phyloP scores from a whole-genome alignment of 139 green algal species.

The Coelastrella sp. region DNA sequence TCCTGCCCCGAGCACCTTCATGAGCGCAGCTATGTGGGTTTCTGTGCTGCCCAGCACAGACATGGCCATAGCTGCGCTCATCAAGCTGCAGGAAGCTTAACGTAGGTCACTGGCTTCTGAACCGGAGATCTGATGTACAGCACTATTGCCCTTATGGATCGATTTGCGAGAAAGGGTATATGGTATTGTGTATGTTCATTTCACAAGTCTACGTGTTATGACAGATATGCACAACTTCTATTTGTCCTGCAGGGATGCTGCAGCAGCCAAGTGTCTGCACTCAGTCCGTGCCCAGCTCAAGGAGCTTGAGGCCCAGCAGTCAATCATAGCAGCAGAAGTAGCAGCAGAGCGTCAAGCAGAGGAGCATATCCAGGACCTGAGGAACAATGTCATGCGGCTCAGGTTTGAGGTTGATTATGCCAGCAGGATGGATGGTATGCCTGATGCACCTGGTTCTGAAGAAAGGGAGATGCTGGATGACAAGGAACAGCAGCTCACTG shows the following conservation, averaged over 20 bases:
- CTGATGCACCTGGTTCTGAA: conserved; percentile 10
- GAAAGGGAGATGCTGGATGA: conserved; percentile 5
- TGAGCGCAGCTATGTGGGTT: too few relatives aligned
- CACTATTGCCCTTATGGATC: too few relatives aligned
- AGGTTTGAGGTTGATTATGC: conserved; percentile 39
- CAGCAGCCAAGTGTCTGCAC: conserved; percentile 48
- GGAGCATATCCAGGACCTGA: neutral
- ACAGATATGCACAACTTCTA: too few relatives aligned
- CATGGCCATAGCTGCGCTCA: too few relatives aligned
- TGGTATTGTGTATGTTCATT: too few relatives aligned
- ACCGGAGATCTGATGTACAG: too few relatives aligned
- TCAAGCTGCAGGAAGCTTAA: too few relatives aligned
- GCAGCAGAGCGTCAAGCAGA: conserved; percentile 30
- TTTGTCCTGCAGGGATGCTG: conserved; percentile 16
- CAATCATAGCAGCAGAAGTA: neutral
- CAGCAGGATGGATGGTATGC: neutral
- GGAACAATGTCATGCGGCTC: conserved; percentile 35
- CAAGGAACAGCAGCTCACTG: conserved; percentile 12
- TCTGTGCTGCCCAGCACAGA: too few relatives aligned
- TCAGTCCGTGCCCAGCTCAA: conserved; percentile 44
- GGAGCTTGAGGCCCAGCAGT: conserved; percentile 40
- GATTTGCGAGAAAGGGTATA: too few relatives aligned
- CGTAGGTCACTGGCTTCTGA: too few relatives aligned
- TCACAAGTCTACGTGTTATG: too few relatives aligned
- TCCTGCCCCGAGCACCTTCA: too few relatives aligned